phyloP scores from a whole-genome alignment of 169 alveolate species.

The Plasmodium gonderi region DNA sequence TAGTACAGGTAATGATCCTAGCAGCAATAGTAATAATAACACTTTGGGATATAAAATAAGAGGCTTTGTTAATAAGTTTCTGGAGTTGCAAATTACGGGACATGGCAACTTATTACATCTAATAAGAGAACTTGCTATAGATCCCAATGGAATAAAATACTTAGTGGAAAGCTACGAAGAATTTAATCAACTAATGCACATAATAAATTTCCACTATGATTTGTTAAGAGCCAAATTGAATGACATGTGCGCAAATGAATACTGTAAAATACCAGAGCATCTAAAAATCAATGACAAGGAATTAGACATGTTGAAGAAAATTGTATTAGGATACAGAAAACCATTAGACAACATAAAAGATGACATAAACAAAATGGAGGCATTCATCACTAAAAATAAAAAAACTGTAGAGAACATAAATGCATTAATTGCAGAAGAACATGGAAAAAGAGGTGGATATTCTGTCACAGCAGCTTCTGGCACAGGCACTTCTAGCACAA shows the following conservation, averaged over 20 bases:
- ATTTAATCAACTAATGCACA: slow-evolving; percentile 34
- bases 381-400: not conserved
- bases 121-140: not conserved
- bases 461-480: not conserved
- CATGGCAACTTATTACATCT: not conserved
- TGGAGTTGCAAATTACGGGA: not conserved
- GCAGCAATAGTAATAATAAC: not conserved
- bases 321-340: slow-evolving; percentile 41
- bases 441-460: not conserved
- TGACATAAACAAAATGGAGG: slow-evolving; percentile 17
- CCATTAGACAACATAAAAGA: slow-evolving; percentile 57
- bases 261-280: slow-evolving; percentile 32
- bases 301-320: slow-evolving; percentile 29
- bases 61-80: not conserved
- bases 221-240: slow-evolving; percentile 39
- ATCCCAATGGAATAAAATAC: slow-evolving; percentile 13
- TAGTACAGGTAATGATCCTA: not conserved
- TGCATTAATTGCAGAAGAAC: not conserved
- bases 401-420: not conserved
- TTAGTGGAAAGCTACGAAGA: slow-evolving; percentile 58
- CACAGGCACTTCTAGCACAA: too few relatives aligned
- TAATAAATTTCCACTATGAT: slow-evolving; percentile 43
- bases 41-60: not conserved
- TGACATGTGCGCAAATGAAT: slow-evolving; percentile 9
- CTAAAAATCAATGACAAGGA: slow-evolving; percentile 36